phyloP scores from a whole-genome alignment of 192 early-diverging fungal genomes.

The Dispira parvispora region DNA sequence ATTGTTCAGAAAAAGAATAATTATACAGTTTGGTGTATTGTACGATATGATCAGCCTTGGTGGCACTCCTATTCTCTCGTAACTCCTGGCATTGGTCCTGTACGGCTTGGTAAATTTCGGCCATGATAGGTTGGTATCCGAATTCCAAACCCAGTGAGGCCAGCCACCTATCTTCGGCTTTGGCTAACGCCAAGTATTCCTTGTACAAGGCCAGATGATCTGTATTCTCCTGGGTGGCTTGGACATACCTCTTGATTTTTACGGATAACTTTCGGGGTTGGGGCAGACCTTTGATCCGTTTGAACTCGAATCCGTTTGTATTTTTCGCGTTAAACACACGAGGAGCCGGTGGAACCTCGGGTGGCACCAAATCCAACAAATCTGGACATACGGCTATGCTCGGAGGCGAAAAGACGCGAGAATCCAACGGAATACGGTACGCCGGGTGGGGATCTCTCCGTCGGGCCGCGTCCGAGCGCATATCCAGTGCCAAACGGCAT shows the following conservation, averaged over 20 bases:
- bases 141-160: not conserved
- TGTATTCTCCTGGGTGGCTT: not conserved
- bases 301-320: not conserved
- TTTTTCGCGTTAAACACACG: not conserved
- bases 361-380: not conserved
- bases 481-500: not conserved
- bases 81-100: too few relatives aligned
- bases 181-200: not conserved
- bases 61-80: too few relatives aligned
- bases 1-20: too few relatives aligned
- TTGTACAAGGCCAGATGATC: not conserved
- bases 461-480: not conserved
- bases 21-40: too few relatives aligned
- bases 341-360: not conserved
- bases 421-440: constrained; percentile 4
- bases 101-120: too few relatives aligned
- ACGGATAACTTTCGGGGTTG: not conserved
- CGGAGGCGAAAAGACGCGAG: not conserved
- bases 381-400: too few relatives aligned
- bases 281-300: not conserved
- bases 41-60: too few relatives aligned
- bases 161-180: constrained; percentile 1
- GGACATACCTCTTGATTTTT: not conserved
- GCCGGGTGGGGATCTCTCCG: constrained; percentile 2
- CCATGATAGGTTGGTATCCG: not conserved